These are phyloP conservation scores for Dillenia suffruticosa DNA, from an alignment of 164 flowering plant species.

Conservation along the genomic window DNA sequence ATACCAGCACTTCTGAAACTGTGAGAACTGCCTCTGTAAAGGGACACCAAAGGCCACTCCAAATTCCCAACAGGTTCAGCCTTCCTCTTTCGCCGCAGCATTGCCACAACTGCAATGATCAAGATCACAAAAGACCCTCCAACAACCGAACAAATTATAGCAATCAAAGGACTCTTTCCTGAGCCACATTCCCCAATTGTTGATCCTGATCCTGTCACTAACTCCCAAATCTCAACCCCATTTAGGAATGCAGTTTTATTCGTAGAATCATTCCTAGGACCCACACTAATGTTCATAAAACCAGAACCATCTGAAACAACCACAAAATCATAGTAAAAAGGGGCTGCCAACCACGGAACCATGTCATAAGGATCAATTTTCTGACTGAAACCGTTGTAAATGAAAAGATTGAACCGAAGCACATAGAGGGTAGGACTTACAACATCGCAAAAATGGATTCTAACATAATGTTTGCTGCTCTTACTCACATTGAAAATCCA, in stretches of 20 bases:
- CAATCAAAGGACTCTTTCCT: constrained; percentile 1
- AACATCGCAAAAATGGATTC: constrained; percentile 43
- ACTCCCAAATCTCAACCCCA: constrained; percentile 54
- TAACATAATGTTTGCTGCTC: constrained; percentile 21
- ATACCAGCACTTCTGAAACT: constrained; percentile 7
- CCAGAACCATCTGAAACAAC: constrained; percentile 38
- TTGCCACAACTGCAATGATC: constrained; percentile 3
- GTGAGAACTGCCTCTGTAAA: constrained; percentile 17
- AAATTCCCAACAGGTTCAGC: constrained; percentile 5
- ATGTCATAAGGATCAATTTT: constrained; percentile 3
- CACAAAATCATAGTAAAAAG: constrained; percentile 28
- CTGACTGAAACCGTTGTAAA: constrained; percentile 11
- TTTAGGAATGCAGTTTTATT: constrained; percentile 26
- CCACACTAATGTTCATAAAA: constrained; percentile 27
- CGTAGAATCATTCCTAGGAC: constrained; percentile 6
- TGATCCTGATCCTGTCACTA: constrained; percentile 9
- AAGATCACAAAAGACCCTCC: constrained; percentile 14
- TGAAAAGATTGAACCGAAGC: constrained; percentile 20
- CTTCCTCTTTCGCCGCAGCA: constrained; percentile 14
- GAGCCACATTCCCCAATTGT: background rate
- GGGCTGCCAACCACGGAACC: constrained; percentile 6
- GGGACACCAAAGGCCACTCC: constrained; percentile 4
- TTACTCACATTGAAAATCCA: constrained; percentile 35
- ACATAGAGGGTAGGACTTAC: background rate
- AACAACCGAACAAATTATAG: constrained; percentile 15